Conservation (phyloP, 495 filamentous ascomycete species). For the Cryomyces antarcticus region DNA sequence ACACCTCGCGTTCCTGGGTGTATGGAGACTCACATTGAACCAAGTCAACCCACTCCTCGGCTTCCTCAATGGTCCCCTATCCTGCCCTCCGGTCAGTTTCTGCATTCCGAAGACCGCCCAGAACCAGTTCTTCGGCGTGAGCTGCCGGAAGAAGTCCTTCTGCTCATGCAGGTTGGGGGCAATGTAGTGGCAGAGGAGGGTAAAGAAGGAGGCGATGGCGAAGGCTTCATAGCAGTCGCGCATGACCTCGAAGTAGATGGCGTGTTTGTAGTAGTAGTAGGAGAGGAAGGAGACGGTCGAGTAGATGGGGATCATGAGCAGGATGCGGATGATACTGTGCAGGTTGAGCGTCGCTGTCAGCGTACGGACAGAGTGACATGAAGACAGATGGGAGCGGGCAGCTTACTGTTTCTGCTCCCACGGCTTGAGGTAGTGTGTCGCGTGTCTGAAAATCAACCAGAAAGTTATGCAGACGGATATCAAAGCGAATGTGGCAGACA, state of each 20-base stretch:
- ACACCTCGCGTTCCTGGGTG: not conserved
- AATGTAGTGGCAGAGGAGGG: conserved; percentile 70
- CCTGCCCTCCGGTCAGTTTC: conserved; percentile 38
- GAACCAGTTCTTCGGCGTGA: conserved; percentile 53
- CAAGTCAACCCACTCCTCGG: conserved; percentile 75
- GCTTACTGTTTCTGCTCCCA: conserved; percentile 60
- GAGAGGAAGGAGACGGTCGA: conserved; percentile 57
- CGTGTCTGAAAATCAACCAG: conserved; percentile 56
- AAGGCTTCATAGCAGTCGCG: conserved; percentile 87
- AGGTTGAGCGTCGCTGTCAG: conserved; percentile 1
- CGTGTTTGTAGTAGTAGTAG: conserved; percentile 57
- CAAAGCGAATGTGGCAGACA: conserved; percentile 32
- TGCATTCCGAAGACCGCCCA: conserved; percentile 52
- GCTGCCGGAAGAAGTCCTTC: conserved; percentile 66
- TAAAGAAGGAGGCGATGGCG: conserved; percentile 77
- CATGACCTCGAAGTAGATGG: conserved; percentile 64
- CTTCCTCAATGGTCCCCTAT: conserved; percentile 45
- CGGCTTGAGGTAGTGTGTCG: conserved; percentile 64
- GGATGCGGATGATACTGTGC: conserved; percentile 60
- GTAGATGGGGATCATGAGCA: conserved; percentile 82
- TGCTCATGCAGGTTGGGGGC: conserved; percentile 63
- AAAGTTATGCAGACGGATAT: conserved; percentile 34
- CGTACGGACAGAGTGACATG: not conserved
- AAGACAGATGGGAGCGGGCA: not conserved
- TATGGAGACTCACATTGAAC: conserved; percentile 41